Conservation (phyloP, 345 rosid species). For the Gynandropsis gynandra region DNA sequence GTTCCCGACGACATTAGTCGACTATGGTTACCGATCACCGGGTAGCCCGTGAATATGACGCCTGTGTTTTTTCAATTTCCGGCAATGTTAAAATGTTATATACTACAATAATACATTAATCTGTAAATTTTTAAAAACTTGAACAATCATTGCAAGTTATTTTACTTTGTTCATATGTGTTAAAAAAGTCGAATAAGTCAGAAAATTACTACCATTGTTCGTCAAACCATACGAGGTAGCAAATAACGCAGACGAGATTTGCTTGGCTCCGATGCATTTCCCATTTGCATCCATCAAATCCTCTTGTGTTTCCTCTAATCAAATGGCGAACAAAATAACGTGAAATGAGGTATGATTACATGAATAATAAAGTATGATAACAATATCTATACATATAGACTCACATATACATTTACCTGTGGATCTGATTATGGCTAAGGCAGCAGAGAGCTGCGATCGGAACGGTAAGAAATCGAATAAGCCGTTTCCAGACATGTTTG, state of each 20-base stretch:
- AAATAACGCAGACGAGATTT: slow-evolving; percentile 25
- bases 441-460: slow-evolving; percentile 34
- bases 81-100: not conserved
- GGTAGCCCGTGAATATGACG: slow-evolving; percentile 51
- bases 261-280: slow-evolving; percentile 31
- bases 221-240: slow-evolving; percentile 43
- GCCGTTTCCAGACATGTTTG: slow-evolving; percentile 42
- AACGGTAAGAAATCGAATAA: slow-evolving; percentile 47
- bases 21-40: slow-evolving; percentile 66
- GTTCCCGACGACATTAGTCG: slow-evolving; percentile 74
- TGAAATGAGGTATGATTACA: not conserved
- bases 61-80: slow-evolving; percentile 27
- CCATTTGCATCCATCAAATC: slow-evolving; percentile 27
- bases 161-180: no score
- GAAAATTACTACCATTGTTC: slow-evolving; percentile 40
- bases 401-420: slow-evolving; percentile 29
- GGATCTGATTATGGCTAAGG: slow-evolving; percentile 30
- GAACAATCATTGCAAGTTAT: no score
- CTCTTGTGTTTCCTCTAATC: slow-evolving; percentile 50
- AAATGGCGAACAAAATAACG: no score
- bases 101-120: not conserved
- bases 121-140: no score
- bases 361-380: no score
- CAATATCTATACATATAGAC: no score
- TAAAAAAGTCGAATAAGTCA: not conserved